Evolutionary conservation across 768 basidiomycete genomes (phyloP), one percentile per base, ranked within the genome.

Genomic region (Auricularia auricula-judae): DNA sequence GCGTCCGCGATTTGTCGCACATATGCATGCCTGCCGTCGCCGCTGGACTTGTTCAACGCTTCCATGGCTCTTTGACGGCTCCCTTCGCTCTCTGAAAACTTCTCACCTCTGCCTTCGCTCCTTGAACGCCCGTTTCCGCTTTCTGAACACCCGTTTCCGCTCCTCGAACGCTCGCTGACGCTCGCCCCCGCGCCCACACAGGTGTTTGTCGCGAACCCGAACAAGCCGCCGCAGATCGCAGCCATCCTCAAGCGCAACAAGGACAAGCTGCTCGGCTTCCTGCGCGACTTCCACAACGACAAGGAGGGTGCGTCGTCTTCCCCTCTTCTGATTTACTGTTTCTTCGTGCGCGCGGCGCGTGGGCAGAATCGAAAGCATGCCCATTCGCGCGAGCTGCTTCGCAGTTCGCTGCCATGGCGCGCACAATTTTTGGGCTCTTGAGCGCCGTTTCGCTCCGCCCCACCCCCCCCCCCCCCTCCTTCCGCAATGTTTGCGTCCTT

Each of bases 131-230:
- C 34, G 18, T 51, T 51, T 51, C 47, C 8, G 11, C 16, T 51
- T 0, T 21, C 3, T 23, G 1, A 14, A 14, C 3, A 3, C 18
- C 47, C 2, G 11, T 51, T 18, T 51, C 18, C 47, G 5, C 47
- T 51, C 14, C 21, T 5, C 8, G 14, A 10, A 4, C 5, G 21
- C 18, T 18, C 18, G 18, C 21, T 21, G 21, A 18, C 47, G 14
- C 47, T 16, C 21, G 42, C 33, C n/a, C n/a, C n/a, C n/a, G n/a
- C n/a, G n/a, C 29, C 29, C 0, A 29, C 61, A 0, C 67, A 90
- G 93, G 92, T 99, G 14, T 99, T 99, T 71, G 97, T 99, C 47
- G 97, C 97, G 43, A 99, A 99, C 73, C 97, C 97, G 35, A 97
- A 97, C 86, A 99, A 99, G 73, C 96, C 97, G 4, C 86, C 91